These are phyloP conservation scores for Fusarium newnesense DNA, from an alignment of 2,329 filamentous ascomycete genomes.

Conservation along the genomic window DNA sequence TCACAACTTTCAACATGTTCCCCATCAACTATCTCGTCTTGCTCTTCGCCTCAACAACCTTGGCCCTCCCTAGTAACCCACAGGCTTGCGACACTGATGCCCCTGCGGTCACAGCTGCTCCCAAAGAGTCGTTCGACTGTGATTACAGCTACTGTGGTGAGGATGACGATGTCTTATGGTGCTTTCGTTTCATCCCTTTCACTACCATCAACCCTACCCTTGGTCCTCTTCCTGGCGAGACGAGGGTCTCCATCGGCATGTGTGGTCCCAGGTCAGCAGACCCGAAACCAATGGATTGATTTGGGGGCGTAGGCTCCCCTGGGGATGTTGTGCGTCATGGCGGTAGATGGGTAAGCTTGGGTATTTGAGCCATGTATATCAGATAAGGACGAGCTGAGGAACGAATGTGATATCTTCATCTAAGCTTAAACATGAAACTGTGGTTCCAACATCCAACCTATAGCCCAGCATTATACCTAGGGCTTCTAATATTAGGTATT, in stretches of 20 bases:
- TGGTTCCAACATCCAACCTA: constrained; percentile 10
- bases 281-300: background rate
- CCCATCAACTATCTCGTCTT: constrained; percentile 4
- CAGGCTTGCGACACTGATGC: background rate
- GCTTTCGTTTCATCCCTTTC: constrained; percentile 53
- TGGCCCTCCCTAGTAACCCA: constrained; percentile 16
- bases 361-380: background rate
- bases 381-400: constrained; percentile 2
- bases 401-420: constrained; percentile 23
- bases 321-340: background rate
- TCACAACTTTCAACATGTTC: constrained; percentile 11
- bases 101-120: constrained; percentile 10
- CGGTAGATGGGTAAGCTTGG: background rate
- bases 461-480: constrained; percentile 3
- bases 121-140: constrained; percentile 43
- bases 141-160: constrained; percentile 52
- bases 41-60: constrained; percentile 8
- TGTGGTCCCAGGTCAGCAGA: constrained; percentile 37
- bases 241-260: constrained; percentile 45
- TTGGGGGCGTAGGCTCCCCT: background rate
- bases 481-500: background rate
- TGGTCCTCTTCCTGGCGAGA: constrained; percentile 52
- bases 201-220: constrained; percentile 48
- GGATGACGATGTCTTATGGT: constrained; percentile 48
- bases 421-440: constrained; percentile 1